These are phyloP conservation scores for Solanum infundibuliforme DNA, from an alignment of 257 asterid species.

Conservation along the genomic window DNA sequence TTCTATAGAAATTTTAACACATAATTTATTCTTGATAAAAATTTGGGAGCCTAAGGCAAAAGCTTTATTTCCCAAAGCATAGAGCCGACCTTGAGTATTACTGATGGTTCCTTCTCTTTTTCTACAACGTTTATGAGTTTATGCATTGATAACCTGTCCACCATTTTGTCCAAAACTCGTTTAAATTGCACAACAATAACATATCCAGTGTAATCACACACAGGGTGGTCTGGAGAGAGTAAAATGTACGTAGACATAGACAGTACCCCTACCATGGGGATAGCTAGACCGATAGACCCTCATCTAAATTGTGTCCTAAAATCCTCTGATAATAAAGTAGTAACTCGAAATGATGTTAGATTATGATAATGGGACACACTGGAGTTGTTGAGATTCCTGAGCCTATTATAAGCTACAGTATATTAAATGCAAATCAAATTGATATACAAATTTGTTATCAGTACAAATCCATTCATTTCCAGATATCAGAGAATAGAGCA, in stretches of 20 bases:
- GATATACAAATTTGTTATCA: background rate
- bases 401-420: background rate
- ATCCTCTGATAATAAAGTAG: background rate
- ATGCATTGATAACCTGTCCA: background rate
- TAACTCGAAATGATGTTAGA: background rate
- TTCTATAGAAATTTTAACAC: no score
- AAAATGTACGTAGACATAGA: background rate
- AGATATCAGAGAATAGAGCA: background rate
- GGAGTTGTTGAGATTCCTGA: background rate
- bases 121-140: background rate
- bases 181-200: background rate
- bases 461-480: background rate
- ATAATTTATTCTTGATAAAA: no score
- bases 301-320: background rate
- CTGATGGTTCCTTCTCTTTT: background rate
- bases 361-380: background rate
- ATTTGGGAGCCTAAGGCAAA: no score
- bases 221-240: background rate
- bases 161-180: background rate
- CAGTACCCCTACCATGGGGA: no score
- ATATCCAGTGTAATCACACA: no score
- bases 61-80: no score
- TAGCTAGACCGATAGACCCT: background rate
- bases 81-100: no score
- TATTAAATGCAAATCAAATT: background rate